Base-by-base conservation (phyloP, 2,329 filamentous ascomycete genomes). In the Sclerotinia spermophila region DNA sequence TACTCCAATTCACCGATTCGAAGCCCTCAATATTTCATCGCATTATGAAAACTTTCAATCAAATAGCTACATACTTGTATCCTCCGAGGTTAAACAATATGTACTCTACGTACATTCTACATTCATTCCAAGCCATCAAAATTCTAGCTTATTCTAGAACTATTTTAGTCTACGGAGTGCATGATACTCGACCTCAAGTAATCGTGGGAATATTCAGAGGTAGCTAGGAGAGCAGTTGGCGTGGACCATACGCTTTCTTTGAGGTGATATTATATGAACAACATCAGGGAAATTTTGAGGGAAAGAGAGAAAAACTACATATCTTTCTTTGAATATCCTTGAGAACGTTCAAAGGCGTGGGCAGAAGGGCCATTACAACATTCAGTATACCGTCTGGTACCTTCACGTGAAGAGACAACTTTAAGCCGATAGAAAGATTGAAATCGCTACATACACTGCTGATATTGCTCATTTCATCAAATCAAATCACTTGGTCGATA, bases 121-220 rank as follows among this genome's bases (percentile, higher is more conserved):
- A n/a, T n/a, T n/a, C n/a, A n/a, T 33, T 13, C 60, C 60, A 45
- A 62, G 27, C 21, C 13, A 8, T n/a, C 40, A 35, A 17, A 11
- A 45, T 62, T 62, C 60, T 64, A 51, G 44, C 51, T 64, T 33
- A 51, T 64, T 64, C 61, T 48, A 64, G 30, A 38, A 17, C n/a
- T n/a, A 10, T n/a, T 15, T 27, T 8, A 7, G 21, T 38, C 58
- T 60, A 19, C 58, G 33, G 35, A 40, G 58, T 27, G 17, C 48
- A 19, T 10, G 38, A 5, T 27, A 19, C 40, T 17, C 21, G 6
- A 27, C 8, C 19, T 42, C 27, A 11, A n/a, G 35, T 60, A 8
- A 40, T 35, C 35, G 19, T 40, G 58, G 11, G 15, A 17, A 15
- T n/a, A 15, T 33, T 51, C 48, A 27, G n/a, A n/a, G n/a, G n/a